These are phyloP conservation scores for Fusarium phyllophilum DNA, from an alignment of 2,329 filamentous ascomycete species.

Conservation along the genomic window DNA sequence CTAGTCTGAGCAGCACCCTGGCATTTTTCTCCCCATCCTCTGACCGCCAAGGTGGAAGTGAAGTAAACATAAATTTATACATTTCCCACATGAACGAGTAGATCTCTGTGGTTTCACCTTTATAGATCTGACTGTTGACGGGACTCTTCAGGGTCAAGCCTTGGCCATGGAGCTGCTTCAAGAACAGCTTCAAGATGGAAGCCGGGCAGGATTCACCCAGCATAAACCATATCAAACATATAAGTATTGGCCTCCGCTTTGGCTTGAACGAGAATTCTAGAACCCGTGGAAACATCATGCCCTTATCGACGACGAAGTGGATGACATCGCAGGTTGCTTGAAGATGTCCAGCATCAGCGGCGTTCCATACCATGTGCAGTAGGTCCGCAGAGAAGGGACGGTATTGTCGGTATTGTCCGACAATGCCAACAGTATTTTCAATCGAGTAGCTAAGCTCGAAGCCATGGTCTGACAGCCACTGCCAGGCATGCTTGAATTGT, in stretches of 20 bases:
- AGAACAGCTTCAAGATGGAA: not conserved
- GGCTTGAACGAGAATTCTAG: rapidly evolving
- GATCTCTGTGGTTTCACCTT: not conserved
- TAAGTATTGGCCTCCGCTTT: rapidly evolving
- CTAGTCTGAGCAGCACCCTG: not conserved
- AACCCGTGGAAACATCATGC: not conserved
- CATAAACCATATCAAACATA: not conserved
- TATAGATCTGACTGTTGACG: not conserved
- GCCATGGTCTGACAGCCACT: not conserved
- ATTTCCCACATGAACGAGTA: not conserved
- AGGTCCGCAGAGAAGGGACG: not conserved
- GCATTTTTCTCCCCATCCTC: not conserved
- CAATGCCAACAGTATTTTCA: no score
- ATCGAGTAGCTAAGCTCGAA: not conserved
- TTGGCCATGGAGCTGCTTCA: not conserved
- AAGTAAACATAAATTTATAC: not conserved
- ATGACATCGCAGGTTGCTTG: not conserved
- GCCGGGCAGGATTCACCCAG: not conserved
- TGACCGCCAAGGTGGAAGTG: rapidly evolving
- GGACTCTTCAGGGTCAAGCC: not conserved
- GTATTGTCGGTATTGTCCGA: not conserved
- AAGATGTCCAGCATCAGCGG: not conserved
- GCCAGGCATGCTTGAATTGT: not conserved
- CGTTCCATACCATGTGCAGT: not conserved
- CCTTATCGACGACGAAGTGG: not conserved